Percentiles rank a stretch among this genome's conserved stretches.
Conservation (phyloP, 345 rosid species). For the Noccaea caerulescens region DNA sequence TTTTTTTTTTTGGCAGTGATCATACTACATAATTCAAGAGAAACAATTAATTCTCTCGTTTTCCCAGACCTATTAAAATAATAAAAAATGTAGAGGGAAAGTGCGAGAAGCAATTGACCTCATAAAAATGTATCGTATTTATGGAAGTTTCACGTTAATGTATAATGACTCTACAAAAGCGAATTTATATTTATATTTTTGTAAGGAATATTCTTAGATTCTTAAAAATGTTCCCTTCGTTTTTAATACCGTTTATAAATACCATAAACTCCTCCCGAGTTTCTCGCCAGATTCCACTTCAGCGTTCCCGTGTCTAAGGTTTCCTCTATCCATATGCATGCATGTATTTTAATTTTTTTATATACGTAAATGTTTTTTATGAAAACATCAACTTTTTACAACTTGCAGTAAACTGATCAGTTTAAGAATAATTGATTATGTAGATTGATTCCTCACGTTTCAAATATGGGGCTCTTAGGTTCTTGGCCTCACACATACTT, state of each 20-base stretch:
- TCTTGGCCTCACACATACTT: constrained; percentile 19
- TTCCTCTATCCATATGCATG: constrained; percentile 6
- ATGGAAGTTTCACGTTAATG: constrained; percentile 3
- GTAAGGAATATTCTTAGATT: constrained; percentile 32
- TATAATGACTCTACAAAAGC: constrained; percentile 9
- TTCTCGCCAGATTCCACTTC: constrained; percentile 1
- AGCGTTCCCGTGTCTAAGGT: constrained; percentile 1
- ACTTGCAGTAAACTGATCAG: constrained; percentile 3
- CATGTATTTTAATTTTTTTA: not conserved
- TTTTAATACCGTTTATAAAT: constrained; percentile 6
- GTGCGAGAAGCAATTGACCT: constrained; percentile 16
- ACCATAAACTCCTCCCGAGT: constrained; percentile 9
- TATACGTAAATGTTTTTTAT: not conserved
- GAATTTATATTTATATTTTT: not conserved
- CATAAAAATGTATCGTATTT: not conserved
- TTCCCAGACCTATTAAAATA: not conserved
- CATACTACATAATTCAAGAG: not conserved
- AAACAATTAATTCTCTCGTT: not conserved
- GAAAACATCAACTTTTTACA: not conserved
- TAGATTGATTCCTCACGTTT: constrained; percentile 33
- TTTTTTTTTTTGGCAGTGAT: no score
- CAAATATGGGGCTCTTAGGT: constrained; percentile 1
- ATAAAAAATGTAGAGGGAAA: constrained; percentile 1
- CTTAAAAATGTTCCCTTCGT: constrained; percentile 13
- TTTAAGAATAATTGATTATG: not conserved